Conservation (phyloP, 306 rosid species). For the Gleditsia sinensis region DNA sequence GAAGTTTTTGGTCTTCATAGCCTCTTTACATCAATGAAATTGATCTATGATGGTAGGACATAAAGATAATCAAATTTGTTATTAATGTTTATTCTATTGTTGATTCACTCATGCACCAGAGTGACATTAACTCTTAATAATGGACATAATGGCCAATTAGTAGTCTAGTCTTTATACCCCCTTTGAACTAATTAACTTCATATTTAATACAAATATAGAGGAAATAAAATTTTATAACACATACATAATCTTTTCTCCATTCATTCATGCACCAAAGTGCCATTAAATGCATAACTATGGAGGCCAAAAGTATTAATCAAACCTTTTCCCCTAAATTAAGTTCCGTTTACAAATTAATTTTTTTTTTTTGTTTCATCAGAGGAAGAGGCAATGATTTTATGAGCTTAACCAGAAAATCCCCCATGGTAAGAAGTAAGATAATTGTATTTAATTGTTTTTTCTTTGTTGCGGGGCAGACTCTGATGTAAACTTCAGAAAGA, state of each 20-base stretch:
- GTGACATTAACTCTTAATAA: neutral
- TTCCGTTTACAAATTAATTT: neutral
- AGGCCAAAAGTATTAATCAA: neutral
- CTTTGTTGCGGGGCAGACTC: neutral
- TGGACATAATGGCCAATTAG: neutral
- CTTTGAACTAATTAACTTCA: neutral
- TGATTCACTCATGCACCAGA: neutral
- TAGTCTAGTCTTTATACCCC: neutral
- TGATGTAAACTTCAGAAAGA: neutral
- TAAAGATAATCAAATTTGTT: neutral
- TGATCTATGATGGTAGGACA: neutral
- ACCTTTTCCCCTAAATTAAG: neutral
- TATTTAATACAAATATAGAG: neutral
- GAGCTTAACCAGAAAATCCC: neutral
- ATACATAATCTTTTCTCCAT: neutral
- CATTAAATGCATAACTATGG: neutral
- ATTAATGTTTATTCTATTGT: neutral
- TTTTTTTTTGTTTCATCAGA: neutral
- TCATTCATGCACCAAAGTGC: neutral
- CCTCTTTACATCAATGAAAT: slow-evolving; percentile 13
- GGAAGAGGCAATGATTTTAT: neutral
- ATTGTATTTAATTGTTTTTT: neutral
- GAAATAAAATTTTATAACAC: neutral
- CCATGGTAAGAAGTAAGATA: too few relatives aligned
- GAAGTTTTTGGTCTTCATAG: neutral